Evolutionary conservation across 2,329 filamentous ascomycete genomes (phyloP).

Genomic region (Lasiodiplodia sp.): DNA sequence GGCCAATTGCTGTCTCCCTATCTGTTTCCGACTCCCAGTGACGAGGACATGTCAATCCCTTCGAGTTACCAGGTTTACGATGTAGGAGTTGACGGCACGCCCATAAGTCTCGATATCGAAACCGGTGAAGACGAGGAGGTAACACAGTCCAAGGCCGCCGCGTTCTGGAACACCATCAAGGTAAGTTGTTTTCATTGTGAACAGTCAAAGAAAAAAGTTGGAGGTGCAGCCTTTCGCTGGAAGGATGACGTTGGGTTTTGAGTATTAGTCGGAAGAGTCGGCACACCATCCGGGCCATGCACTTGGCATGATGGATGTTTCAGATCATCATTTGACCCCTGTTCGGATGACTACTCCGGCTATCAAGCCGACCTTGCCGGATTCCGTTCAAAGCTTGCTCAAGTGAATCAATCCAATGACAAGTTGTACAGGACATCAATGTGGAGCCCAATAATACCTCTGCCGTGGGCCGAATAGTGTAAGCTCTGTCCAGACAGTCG

Average conservation of each 20-base stretch:
- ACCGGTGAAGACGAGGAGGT: conserved; percentile 40
- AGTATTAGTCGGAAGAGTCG: conserved; percentile 19
- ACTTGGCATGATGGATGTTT: conserved; percentile 28
- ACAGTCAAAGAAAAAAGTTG: not conserved
- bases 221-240: not conserved
- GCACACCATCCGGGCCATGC: conserved; percentile 19
- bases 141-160: conserved; percentile 41
- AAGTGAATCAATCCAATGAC: conserved; percentile 12
- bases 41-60: conserved; percentile 52
- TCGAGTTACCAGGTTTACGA: conserved; percentile 67
- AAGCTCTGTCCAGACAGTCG: not conserved
- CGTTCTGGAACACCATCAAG: conserved; percentile 44
- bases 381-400: not conserved
- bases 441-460: conserved; percentile 49
- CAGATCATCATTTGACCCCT: conserved; percentile 9
- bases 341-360: conserved; percentile 38
- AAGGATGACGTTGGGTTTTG: conserved; percentile 6
- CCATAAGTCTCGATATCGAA: conserved; percentile 47
- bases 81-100: conserved; percentile 56
- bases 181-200: conserved; percentile 5
- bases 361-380: conserved; percentile 29
- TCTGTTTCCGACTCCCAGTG: conserved; percentile 53
- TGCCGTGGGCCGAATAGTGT: conserved; percentile 64
- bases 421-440: conserved; percentile 42
- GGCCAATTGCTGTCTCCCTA: conserved; percentile 53